phyloP scores from a whole-genome alignment of 2,329 filamentous ascomycete species.

The Diaporthe amygdali region DNA sequence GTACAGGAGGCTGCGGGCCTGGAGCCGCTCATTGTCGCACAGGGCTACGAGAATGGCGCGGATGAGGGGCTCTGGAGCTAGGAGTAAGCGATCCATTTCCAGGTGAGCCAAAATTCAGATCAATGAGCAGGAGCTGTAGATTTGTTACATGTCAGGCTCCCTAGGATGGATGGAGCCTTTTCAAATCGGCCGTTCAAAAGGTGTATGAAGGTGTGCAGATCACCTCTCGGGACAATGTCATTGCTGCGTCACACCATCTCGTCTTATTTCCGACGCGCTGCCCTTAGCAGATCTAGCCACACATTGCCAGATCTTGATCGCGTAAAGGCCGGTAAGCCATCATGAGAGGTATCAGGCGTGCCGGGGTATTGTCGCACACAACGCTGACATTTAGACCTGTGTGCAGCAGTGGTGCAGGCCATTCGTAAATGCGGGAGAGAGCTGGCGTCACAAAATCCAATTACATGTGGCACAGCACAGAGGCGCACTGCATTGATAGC shows the following conservation, averaged over 20 bases:
- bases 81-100: constrained; percentile 20
- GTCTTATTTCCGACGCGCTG: background rate
- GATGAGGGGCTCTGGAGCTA: constrained; percentile 15
- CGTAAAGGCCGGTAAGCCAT: background rate
- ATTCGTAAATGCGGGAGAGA: background rate
- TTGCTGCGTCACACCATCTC: background rate
- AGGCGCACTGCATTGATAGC: background rate
- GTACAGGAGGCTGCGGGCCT: constrained; percentile 15
- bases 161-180: background rate
- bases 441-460: background rate
- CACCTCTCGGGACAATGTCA: background rate
- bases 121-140: background rate
- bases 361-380: background rate
- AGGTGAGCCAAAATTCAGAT: background rate
- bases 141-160: background rate
- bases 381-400: background rate
- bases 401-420: background rate
- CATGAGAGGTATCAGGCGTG: background rate
- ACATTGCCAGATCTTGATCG: background rate
- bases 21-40: constrained; percentile 18
- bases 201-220: background rate
- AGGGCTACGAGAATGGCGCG: constrained; percentile 23
- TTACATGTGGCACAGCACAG: background rate
- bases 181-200: constrained; percentile 3
- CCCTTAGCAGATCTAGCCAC: background rate